Evolutionary conservation across 768 basidiomycete species (phyloP), one percentile per base, ranked within the genome.

Genomic region (Lactarius trivialis): DNA sequence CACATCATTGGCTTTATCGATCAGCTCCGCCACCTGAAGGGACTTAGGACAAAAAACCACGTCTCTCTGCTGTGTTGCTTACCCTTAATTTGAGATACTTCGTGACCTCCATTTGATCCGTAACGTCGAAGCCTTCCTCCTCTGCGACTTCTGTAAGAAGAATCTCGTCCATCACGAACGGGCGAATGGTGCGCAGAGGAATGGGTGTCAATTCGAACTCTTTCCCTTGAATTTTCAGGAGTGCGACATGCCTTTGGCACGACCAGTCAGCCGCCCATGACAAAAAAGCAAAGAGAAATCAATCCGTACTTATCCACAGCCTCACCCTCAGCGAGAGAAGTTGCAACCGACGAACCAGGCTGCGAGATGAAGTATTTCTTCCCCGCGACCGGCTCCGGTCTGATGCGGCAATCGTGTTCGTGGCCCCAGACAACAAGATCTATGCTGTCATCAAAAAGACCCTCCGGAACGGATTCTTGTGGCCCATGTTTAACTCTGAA

Each of bases 351-450:
- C 0, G 93, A 95, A 2, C 97, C 97, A 4, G 97, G 97, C 73
- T 99, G 97, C 2, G 87, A 83, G 69, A 99, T 93, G 69, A 82
- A 86, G 75, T 99, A 99, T 17, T 81, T 82, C 73, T 96, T 95
- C 14, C 91, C 93, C 4, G 92, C 86, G 8, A 99, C 96, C 6
- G 85, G 81, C 69, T 97, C 93, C 0, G 97, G 96, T 2, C 85
- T 78, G 58, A 96, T 90, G 33, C 95, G 84, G 70, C 96, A 98
- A 73, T 98, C 97, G 71, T 99, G 97, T 73, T 99, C 97, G 72
- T 99, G 97, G 7, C 97, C 97, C 97, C 97, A 99, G 2, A 99
- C 79, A 7, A 99, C 91, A 17, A 99, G 81, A 68, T 98, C 85
- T 37, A 98, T 81, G 68, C 86, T 89, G 70, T 99, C 93, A 70